phyloP scores from a whole-genome alignment of 2,329 filamentous ascomycete genomes.

The Exophiala calicioides region DNA sequence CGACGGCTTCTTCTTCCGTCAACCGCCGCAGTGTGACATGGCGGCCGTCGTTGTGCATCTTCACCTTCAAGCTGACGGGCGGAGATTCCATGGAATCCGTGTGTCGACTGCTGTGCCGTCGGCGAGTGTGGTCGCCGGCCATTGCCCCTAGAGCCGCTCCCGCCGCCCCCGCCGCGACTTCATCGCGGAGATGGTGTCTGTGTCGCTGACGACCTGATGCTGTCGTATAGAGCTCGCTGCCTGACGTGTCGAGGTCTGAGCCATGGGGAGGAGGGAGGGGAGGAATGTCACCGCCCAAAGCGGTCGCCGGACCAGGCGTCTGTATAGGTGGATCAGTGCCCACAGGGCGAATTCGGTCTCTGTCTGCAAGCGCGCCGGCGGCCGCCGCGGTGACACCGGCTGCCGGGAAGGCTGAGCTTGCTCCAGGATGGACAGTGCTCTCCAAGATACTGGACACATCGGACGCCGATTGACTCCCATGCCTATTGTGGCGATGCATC shows the following conservation, averaged over 20 bases:
- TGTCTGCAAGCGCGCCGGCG: slow-evolving; percentile 29
- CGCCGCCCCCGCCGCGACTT: slow-evolving; percentile 36
- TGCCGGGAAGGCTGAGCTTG: slow-evolving; percentile 19
- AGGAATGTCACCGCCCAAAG: slow-evolving; percentile 40
- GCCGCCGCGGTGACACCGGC: slow-evolving; percentile 28
- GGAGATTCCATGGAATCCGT: slow-evolving; percentile 55
- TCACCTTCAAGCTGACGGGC: slow-evolving; percentile 65
- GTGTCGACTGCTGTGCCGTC: slow-evolving; percentile 37
- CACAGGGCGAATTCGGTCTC: slow-evolving; percentile 31
- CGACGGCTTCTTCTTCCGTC: slow-evolving; percentile 63
- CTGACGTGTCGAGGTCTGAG: slow-evolving; percentile 43
- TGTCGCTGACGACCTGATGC: slow-evolving; percentile 31
- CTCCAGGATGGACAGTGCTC: slow-evolving; percentile 19
- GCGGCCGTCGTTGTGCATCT: slow-evolving; percentile 64
- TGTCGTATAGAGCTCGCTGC: slow-evolving; percentile 36
- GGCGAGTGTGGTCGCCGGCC: slow-evolving; percentile 35
- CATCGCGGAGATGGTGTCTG: slow-evolving; percentile 33
- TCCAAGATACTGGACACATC: slow-evolving; percentile 27
- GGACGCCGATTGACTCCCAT: slow-evolving; percentile 30
- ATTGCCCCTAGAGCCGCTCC: slow-evolving; percentile 36
- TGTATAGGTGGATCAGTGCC: slow-evolving; percentile 38
- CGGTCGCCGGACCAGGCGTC: slow-evolving; percentile 26
- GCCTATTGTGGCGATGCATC: slow-evolving; percentile 22
- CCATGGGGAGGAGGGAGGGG: slow-evolving; percentile 44
- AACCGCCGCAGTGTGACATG: slow-evolving; percentile 64